Evolutionary conservation across 2,329 filamentous ascomycete species (phyloP), one percentile per base, ranked within the genome.

Genomic region (Kalmusia sp.): DNA sequence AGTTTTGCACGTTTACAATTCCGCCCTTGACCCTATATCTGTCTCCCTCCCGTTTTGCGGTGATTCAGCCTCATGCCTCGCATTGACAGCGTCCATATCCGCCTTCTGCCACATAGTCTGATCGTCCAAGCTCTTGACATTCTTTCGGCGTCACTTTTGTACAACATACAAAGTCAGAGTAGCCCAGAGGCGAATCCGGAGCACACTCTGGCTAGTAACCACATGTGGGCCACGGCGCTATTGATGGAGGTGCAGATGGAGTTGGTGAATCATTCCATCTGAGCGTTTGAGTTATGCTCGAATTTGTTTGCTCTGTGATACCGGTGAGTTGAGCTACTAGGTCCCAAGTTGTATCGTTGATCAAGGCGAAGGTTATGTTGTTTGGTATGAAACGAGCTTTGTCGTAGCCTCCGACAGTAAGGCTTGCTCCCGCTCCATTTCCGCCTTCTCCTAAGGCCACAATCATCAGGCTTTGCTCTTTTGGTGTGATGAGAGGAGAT

Each of bases 351-450:
- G 82, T 78, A 25, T 86, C 84, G 44, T 84, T 79, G 62, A 85
- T 81, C 39, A 81, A 77, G 12, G 79, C 76, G 38, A 84, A 76
- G 41, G 76, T 80, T 68, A 80, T 77, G 49, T 86, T 76, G 67
- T 91, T 89, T 1, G 80, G 74, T 28, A 84, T 76, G 52, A 89
- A 85, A 38, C 87, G 82, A 34, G 83, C 81, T 9, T 78, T 71
- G 67, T 92, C 89, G 65, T 87, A 91, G 22, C 90, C 89, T 15
- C 90, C 89, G 8, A 92, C 75, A 0, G 86, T 89, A 40, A 92
- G 72, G 24, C 76, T 79, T 7, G 67, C 73, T 17, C n/a, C 8
- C 14, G 17, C n/a, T 37, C 34, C 34, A 3, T 9, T 37, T 17
- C n/a, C 34, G 19, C 19, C 4, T 3, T 19, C 34, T 4, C 15